Evolutionary conservation across 2,329 filamentous ascomycete genomes (phyloP), one percentile per base, ranked within the genome.

Genomic region (Plectosphaerella cucumerina): DNA sequence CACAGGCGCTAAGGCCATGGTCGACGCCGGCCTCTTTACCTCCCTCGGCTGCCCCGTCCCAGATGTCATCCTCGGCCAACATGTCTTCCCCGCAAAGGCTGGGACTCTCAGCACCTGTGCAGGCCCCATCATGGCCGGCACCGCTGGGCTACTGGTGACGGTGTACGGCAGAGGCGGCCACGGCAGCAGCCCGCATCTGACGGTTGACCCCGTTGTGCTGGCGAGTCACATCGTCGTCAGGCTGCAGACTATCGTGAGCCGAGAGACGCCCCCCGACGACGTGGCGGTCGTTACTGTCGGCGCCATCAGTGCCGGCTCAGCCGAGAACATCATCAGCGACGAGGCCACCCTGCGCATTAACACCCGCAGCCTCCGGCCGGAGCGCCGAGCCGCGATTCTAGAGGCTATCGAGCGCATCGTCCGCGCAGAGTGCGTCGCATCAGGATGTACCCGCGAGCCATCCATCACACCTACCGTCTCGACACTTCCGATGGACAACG

Each of bases 1-100:
- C 0, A 74, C 70, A 0, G 86, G 86, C 0, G 86, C 86, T 0
- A 57, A 64, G 17, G 61, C 59, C 6, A 71, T 73, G 69, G 59
- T 70, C 0, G 66, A 71, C 1, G 68, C 66, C 14, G 70, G 68
- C 0, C 58, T 71, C 3, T 72, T 65, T 45, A 57, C 57, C 1
- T 26, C 23, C 1, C 57, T 60, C 50, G 48, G 37, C 0, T 50
- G 65, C 5, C 68, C 68, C 0, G 11, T 67, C 0, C 69, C 68
- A 0, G 65, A 71, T 34, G 50, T 65, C 3, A 56, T 70, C 1
- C 53, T 71, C 1, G 75, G 77, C 1, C 58, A 60, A 21, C 70
- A 72, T 49, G 58, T 71, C 0, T 52, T 63, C 41, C 53, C 60
- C 2, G 42, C 56, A 1, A 54, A 58, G 2, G 59, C 63, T 68